Conservation (phyloP, 2,329 filamentous ascomycete species). For the Leptoxyphium fumago region DNA sequence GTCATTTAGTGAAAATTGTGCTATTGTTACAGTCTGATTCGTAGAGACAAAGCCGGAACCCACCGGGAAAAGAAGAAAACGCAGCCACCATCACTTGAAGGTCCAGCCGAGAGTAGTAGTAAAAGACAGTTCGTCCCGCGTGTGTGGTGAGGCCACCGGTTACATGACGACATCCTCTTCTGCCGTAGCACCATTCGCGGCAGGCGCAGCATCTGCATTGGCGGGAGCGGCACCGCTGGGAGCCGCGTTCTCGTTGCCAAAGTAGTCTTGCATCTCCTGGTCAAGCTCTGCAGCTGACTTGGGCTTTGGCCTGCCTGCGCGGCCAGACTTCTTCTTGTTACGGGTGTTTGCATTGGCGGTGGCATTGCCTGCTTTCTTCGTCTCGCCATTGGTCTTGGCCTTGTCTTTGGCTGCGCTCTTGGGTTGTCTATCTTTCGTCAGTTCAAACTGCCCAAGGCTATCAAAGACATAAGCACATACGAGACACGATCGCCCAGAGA, state of each 20-base stretch:
- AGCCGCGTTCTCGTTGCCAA: slow-evolving; percentile 36
- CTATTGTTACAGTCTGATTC: background rate
- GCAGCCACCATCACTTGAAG: background rate
- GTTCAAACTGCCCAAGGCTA: background rate
- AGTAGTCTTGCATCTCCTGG: slow-evolving; percentile 96
- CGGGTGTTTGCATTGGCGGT: slow-evolving; percentile 33
- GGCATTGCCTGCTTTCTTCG: slow-evolving; percentile 25
- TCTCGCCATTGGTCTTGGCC: slow-evolving; percentile 29
- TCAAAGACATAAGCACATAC: slow-evolving; percentile 33
- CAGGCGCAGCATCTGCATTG: slow-evolving; percentile 31
- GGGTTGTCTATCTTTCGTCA: slow-evolving; percentile 11
- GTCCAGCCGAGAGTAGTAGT: background rate
- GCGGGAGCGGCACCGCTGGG: slow-evolving; percentile 29
- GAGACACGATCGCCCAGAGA: slow-evolving; percentile 71
- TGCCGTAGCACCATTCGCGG: slow-evolving; percentile 29
- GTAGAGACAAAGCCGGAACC: background rate
- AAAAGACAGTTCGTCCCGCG: background rate
- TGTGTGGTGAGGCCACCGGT: background rate
- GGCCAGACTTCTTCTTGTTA: slow-evolving; percentile 43
- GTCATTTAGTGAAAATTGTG: no score
- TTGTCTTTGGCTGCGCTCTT: slow-evolving; percentile 19
- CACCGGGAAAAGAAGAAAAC: background rate
- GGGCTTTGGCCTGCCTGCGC: slow-evolving; percentile 50
- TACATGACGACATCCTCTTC: background rate
- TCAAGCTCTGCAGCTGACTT: slow-evolving; percentile 95